Evolutionary conservation across 1,139 yeast genomes (phyloP), one percentile per base, ranked within the genome.

Genomic region (Blastobotrys indianensis): DNA sequence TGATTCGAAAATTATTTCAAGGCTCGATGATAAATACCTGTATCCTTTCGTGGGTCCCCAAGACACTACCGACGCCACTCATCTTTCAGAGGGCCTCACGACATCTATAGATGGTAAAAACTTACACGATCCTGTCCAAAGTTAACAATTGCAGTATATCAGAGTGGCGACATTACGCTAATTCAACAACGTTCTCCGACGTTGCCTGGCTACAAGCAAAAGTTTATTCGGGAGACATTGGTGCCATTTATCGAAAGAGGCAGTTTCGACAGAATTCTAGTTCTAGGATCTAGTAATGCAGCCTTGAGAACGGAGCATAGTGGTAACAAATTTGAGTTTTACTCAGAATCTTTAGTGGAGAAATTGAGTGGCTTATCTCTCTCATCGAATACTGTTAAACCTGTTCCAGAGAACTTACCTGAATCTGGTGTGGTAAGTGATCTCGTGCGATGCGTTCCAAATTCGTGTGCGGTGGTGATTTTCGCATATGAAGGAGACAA

Each of bases 401-500:
- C 50, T 5, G 34, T 51, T 17, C 57, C 60, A 0, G 36, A 46
- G 13, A 44, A 38, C 11, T 49, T 63, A 17, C 61, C 61, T 1
- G 68, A 62, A 30, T 54, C 66, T 1, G 69, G 69, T 2, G 57
- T 57, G 31, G 55, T 55, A 2, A 42, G 52, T 4, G 65, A 62
- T 32, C 55, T 62, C 1, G 48, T 64, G 23, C 32, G 32, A 29
- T 15, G 42, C 23, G 36, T 29, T 17, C 48, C 36, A 3, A 28
- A 30, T 41, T 53, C 39, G 41, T 47, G 28, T 50, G 58, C 39
- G 52, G 59, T 65, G 1, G 61, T 63, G 15, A 70, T 78, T 15
- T 81, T 73, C 60, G 94, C 82, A 2, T 87, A 85, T 60, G 97
- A 90, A 62, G 97, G 97, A 29, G 97, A 88, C 63, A 90, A 90